Percentiles rank a stretch among this genome's conserved stretches.
These are phyloP conservation scores for Wickerhamiella sergipiensis DNA, from an alignment of 805 yeast species.

Conservation along the genomic window DNA sequence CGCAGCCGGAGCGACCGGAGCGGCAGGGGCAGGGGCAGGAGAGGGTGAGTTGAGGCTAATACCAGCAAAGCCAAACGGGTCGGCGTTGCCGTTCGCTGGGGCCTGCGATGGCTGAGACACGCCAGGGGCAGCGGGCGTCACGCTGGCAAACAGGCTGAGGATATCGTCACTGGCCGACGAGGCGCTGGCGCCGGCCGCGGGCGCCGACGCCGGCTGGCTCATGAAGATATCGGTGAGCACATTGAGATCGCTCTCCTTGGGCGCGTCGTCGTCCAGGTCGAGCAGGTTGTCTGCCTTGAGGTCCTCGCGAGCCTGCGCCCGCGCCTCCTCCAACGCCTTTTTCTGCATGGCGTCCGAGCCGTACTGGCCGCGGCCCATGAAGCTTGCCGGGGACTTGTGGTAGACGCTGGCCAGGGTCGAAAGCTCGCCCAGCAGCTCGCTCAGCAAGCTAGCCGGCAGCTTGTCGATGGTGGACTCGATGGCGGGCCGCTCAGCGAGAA, in stretches of 20 bases:
- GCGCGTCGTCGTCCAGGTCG: slow-evolving; percentile 65
- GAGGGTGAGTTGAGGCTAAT: not conserved
- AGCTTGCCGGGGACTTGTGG: slow-evolving; percentile 64
- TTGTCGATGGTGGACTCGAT: slow-evolving; percentile 58
- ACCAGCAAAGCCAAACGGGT: slow-evolving; percentile 8
- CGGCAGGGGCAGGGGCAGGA: not conserved
- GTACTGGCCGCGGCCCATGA: slow-evolving; percentile 34
- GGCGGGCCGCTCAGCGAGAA: slow-evolving; percentile 52
- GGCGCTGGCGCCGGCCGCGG: slow-evolving; percentile 11
- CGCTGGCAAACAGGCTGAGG: slow-evolving; percentile 30
- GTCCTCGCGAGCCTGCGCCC: slow-evolving; percentile 63
- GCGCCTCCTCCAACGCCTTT: slow-evolving; percentile 61
- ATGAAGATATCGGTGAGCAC: slow-evolving; percentile 18
- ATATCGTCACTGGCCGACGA: slow-evolving; percentile 30
- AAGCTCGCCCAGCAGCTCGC: slow-evolving; percentile 57
- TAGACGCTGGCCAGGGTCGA: slow-evolving; percentile 81
- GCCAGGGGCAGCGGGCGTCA: slow-evolving; percentile 9
- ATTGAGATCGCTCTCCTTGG: slow-evolving; percentile 11
- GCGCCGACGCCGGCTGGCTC: slow-evolving; percentile 11
- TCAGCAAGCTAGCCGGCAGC: slow-evolving; percentile 55
- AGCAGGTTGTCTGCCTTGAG: slow-evolving; percentile 40
- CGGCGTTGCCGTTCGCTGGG: slow-evolving; percentile 3
- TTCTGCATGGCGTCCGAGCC: slow-evolving; percentile 30
- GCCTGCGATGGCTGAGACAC: not conserved
- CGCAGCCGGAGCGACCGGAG: slow-evolving; percentile 5